Evolutionary conservation across 805 yeast species (phyloP).

Genomic region (Candida mattraensis): DNA sequence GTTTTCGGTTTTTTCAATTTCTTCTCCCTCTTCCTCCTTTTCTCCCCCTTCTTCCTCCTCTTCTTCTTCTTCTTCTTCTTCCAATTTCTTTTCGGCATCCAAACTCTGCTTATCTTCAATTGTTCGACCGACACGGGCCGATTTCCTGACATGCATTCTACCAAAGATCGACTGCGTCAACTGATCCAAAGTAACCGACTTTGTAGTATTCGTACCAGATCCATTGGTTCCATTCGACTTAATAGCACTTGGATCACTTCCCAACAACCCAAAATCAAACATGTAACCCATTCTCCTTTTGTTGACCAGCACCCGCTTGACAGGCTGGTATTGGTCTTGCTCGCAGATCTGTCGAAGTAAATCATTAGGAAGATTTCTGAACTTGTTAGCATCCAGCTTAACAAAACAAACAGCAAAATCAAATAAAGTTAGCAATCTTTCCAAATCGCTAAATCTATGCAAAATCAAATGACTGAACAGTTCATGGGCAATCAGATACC

Average conservation of each 20-base stretch:
- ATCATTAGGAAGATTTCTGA: slow-evolving; percentile 25
- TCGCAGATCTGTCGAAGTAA: slow-evolving; percentile 10
- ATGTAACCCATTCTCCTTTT: slow-evolving; percentile 24
- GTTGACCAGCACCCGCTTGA: slow-evolving; percentile 16
- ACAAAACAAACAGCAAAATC: slow-evolving; percentile 26
- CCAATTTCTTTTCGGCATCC: too few relatives aligned
- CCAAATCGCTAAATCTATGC: slow-evolving; percentile 4
- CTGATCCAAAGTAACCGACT: slow-evolving; percentile 15
- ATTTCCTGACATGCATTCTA: slow-evolving; percentile 1
- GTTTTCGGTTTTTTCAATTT: not conserved
- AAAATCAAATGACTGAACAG: slow-evolving; percentile 17
- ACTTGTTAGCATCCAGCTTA: slow-evolving; percentile 20
- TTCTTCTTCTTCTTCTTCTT: slow-evolving; percentile 1
- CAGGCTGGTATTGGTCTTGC: slow-evolving; percentile 9
- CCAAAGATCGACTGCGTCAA: slow-evolving; percentile 18
- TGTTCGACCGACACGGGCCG: too few relatives aligned
- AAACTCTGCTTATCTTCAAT: too few relatives aligned
- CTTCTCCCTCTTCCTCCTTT: not conserved
- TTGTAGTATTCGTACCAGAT: slow-evolving; percentile 1
- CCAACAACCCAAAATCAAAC: slow-evolving; percentile 14
- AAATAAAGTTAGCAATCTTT: slow-evolving; percentile 24
- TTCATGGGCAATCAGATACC: slow-evolving; percentile 15
- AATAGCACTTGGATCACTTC: too few relatives aligned
- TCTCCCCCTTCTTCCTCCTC: slow-evolving; percentile 1
- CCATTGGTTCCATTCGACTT: slow-evolving; percentile 6